phyloP scores from a whole-genome alignment of 2,329 filamentous ascomycete genomes.

The Penicillium vulpinum region DNA sequence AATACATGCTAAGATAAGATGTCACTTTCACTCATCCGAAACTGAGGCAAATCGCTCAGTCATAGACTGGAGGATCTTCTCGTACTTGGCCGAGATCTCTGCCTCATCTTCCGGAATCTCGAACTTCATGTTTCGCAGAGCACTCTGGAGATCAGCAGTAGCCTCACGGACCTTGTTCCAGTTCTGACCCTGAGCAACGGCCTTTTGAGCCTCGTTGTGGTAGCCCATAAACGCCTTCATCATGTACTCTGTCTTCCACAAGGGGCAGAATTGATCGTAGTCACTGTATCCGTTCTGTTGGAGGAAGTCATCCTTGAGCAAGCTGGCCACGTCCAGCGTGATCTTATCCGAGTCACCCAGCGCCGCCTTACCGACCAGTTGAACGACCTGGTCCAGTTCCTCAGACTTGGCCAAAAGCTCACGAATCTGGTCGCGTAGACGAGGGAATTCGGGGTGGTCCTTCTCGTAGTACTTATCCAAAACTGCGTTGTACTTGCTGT shows the following conservation, averaged over 20 bases:
- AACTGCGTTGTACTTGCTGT: conserved; percentile 90
- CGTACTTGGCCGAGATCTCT: conserved; percentile 85
- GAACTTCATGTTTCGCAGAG: conserved; percentile 93
- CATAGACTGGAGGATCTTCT: conserved; percentile 87
- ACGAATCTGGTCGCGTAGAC: conserved; percentile 87
- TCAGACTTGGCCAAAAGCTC: conserved; percentile 93
- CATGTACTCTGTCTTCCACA: conserved; percentile 99
- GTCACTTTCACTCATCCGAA: conserved; percentile 74
- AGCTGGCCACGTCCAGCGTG: conserved; percentile 83
- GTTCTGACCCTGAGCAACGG: conserved; percentile 81
- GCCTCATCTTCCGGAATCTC: conserved; percentile 87
- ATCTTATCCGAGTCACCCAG: conserved; percentile 98
- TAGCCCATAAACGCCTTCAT: conserved; percentile 99
- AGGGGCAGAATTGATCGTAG: conserved; percentile 97
- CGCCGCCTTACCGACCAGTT: conserved; percentile 96
- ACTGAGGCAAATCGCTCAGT: conserved; percentile 97
- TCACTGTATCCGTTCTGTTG: conserved; percentile 99
- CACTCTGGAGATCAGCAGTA: conserved; percentile 79
- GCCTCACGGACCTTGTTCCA: conserved; percentile 93
- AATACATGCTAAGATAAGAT: conserved; percentile 21
- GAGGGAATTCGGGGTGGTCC: conserved; percentile 89
- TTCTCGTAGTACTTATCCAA: conserved; percentile 95
- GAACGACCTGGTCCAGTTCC: conserved; percentile 96
- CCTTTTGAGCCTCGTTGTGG: conserved; percentile 97
- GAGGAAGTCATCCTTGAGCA: conserved; percentile 97